Conservation (phyloP, 1,284 basidiomycete species). For the Malassezia sp. region DNA sequence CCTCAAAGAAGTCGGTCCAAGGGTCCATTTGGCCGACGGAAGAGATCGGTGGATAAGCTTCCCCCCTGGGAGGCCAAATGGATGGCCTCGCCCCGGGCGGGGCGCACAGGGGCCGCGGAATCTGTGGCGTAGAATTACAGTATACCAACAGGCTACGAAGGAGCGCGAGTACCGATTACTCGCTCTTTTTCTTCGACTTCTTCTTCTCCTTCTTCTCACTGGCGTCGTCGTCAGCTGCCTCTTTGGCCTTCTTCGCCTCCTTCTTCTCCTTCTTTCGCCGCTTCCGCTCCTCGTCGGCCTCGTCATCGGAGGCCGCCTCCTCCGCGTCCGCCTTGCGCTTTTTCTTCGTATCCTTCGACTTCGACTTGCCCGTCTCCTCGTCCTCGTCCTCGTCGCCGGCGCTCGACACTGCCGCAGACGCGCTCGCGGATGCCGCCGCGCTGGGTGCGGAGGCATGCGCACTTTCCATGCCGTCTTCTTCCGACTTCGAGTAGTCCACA, state of each 20-base stretch:
- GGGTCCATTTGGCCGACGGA: too few species aligned
- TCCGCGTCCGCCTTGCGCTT: slow-evolving; percentile 21
- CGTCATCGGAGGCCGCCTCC: slow-evolving; percentile 13
- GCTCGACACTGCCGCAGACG: too few species aligned
- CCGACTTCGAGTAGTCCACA: slow-evolving; percentile 64
- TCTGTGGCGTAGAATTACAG: slow-evolving; percentile 15
- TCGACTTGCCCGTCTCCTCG: slow-evolving; percentile 11
- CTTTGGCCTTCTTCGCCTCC: slow-evolving; percentile 41
- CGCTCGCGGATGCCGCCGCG: slow-evolving; percentile 21
- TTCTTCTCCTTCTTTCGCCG: slow-evolving; percentile 46
- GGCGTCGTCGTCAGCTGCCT: slow-evolving; percentile 27
- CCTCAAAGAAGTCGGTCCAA: too few species aligned
- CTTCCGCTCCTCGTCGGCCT: slow-evolving; percentile 42
- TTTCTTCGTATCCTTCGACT: slow-evolving; percentile 32
- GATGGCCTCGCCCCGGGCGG: too few species aligned
- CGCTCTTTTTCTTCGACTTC: slow-evolving; percentile 27
- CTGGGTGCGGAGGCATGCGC: slow-evolving; percentile 18
- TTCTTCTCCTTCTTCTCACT: slow-evolving; percentile 33
- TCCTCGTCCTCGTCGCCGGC: slow-evolving; percentile 38
- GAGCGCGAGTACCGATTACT: slow-evolving; percentile 1
- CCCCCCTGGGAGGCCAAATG: too few species aligned
- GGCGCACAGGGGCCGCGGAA: too few species aligned
- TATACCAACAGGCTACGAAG: not conserved
- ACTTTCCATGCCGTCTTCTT: slow-evolving; percentile 27
- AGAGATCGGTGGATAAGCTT: too few species aligned